phyloP scores from a whole-genome alignment of 2,329 filamentous ascomycete species.

The Thermomyces lanuginosus region DNA sequence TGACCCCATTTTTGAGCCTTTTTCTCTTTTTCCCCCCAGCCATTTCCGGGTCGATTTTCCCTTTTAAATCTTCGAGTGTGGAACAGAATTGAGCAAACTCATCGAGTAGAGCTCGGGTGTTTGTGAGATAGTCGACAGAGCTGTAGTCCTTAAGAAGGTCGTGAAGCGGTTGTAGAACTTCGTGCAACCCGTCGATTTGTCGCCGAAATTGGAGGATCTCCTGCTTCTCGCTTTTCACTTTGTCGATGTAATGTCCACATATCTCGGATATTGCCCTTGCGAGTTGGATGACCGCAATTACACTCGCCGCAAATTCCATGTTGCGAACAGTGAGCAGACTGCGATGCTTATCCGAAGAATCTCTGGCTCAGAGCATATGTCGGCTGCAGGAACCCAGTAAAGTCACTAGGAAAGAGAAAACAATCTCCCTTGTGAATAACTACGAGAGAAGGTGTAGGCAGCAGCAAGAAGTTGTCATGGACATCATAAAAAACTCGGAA shows the following conservation, averaged over 20 bases:
- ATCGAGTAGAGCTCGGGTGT: constrained; percentile 1
- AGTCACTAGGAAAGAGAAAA: too few relatives aligned
- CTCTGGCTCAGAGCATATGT: too few relatives aligned
- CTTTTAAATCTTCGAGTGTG: constrained; percentile 5
- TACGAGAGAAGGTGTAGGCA: too few relatives aligned
- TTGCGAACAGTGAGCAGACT: too few relatives aligned
- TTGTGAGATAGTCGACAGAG: constrained; percentile 2
- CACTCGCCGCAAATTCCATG: constrained; percentile 11
- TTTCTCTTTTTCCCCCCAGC: constrained; percentile 4
- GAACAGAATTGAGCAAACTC: constrained; percentile 5
- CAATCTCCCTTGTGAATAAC: too few relatives aligned
- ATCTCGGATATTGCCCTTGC: constrained; percentile 9
- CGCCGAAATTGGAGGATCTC: constrained; percentile 10
- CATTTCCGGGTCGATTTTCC: constrained; percentile 9
- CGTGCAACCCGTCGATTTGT: constrained; percentile 5
- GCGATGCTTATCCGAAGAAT: too few relatives aligned
- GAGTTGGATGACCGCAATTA: constrained; percentile 12
- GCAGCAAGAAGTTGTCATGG: too few relatives aligned
- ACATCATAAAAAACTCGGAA: too few relatives aligned
- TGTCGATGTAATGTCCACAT: constrained; percentile 10
- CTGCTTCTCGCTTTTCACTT: constrained; percentile 11
- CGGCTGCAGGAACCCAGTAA: too few relatives aligned
- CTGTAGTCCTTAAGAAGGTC: constrained; percentile 6
- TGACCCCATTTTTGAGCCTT: constrained; percentile 8
- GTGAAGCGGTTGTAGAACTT: constrained; percentile 7